Conservation (phyloP, 169 alveolate genomes). For the Plasmodium inui region DNA sequence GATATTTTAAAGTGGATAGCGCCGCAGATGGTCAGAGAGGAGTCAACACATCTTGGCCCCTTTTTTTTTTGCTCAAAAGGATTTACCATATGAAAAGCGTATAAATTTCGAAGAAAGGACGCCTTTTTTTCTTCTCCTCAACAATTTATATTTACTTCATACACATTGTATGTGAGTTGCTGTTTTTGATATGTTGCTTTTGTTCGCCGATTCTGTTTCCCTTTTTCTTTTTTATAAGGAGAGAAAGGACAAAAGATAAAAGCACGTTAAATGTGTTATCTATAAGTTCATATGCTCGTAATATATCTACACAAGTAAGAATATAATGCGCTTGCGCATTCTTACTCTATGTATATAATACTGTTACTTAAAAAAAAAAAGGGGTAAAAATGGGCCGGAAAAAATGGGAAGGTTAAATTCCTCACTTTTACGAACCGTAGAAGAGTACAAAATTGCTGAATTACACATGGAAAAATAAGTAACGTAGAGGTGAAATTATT, state of each 20-base stretch:
- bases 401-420: not conserved
- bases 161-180: not conserved
- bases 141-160: not conserved
- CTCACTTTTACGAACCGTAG: slow-evolving; percentile 7
- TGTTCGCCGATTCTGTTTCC: not conserved
- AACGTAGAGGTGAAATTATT: not conserved
- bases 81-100: not conserved
- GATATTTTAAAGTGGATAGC: not conserved
- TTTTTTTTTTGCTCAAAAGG: not conserved
- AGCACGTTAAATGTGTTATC: not conserved
- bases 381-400: not conserved
- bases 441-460: not conserved
- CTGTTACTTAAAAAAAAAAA: not conserved
- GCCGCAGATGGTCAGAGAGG: not conserved
- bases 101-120: not conserved
- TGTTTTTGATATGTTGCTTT: not conserved
- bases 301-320: not conserved
- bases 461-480: not conserved
- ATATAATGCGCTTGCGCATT: not conserved
- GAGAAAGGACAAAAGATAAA: not conserved
- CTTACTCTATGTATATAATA: not conserved
- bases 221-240: not conserved
- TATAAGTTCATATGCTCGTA: not conserved
- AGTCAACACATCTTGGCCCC: not conserved
- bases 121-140: not conserved